Base-by-base conservation (phyloP, 176 grass and related monocot species). In the Avena eriantha region DNA sequence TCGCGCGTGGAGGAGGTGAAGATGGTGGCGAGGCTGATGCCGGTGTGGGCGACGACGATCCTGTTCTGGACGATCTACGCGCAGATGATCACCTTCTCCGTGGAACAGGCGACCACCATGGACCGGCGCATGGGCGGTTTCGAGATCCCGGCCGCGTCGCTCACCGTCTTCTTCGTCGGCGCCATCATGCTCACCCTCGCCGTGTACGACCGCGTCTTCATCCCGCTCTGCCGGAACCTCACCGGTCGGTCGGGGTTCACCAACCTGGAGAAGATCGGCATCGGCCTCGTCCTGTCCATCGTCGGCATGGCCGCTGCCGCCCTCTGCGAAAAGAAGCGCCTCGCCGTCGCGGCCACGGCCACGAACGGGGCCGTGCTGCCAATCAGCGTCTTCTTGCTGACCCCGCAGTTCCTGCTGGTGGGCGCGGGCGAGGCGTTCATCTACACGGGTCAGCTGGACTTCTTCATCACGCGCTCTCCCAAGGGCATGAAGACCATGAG, bases 51-150 rank as follows among this genome's bases (percentile, higher is more conserved):
- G 19, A 97, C 95, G 58, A 97, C 92, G 0, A 94, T 97, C 88
- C 86, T 97, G 58, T 97, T 97, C 90, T 97, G 95, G 95, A 97
- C 95, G 58, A 87, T 91, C 41, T 97, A 94, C 17, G 95, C 92
- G 6, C 95, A 97, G 78, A 92, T 97, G 83, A 97, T 97, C 88
- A 97, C 95, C 26, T 97, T 97, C 84, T 97, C 95, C 19, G 95
- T 97, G 66, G 95, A 94, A 77, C 95, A 97, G 91, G 92, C 95
- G 12, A 94, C 85, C 33, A 97, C 95, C 67, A 94, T 97, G 92
- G 80, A 97, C 79, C 87, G 95, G n/a, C 87, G 88, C 10, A 81
- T 97, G 1, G 90, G 95, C 10, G 55, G 83, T 10, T 97, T 97
- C 54, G 63, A 91, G 46, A 97, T 97, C 84, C 95, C 95, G 0